Conservation (phyloP, 305 asterid genomes). For the Fraxinus angustifolia region DNA sequence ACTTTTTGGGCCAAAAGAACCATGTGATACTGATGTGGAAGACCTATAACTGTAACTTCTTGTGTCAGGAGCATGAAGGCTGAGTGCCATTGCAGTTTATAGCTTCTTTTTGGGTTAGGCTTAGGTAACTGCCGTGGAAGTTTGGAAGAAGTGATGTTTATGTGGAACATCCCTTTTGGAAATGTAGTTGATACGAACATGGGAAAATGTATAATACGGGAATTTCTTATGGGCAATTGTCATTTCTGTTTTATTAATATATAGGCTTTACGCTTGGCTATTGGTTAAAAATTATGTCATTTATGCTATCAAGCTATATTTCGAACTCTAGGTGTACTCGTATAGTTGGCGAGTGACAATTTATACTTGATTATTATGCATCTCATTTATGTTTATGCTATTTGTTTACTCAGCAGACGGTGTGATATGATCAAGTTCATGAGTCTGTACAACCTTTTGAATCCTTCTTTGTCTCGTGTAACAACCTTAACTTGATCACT, state of each 20-base stretch:
- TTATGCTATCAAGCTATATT: neutral
- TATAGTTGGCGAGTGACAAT: neutral
- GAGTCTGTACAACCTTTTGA: neutral
- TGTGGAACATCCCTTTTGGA: neutral
- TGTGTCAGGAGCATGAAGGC: neutral
- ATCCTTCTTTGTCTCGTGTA: neutral
- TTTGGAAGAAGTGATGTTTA: neutral
- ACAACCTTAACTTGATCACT: neutral
- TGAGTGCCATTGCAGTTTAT: neutral
- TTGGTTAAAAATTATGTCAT: neutral
- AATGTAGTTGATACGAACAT: neutral
- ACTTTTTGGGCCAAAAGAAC: neutral
- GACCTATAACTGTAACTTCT: neutral
- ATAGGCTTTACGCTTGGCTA: neutral
- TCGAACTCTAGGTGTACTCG: neutral
- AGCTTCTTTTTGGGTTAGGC: neutral
- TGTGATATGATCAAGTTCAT: neutral
- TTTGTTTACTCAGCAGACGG: neutral
- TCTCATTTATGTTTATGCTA: neutral
- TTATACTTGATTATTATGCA: neutral
- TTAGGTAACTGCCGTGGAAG: neutral
- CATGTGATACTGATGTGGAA: neutral
- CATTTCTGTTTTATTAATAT: neutral
- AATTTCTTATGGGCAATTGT: neutral
- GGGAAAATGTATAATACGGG: neutral